phyloP scores from a whole-genome alignment of 768 basidiomycete genomes.

The Boletus edulis region DNA sequence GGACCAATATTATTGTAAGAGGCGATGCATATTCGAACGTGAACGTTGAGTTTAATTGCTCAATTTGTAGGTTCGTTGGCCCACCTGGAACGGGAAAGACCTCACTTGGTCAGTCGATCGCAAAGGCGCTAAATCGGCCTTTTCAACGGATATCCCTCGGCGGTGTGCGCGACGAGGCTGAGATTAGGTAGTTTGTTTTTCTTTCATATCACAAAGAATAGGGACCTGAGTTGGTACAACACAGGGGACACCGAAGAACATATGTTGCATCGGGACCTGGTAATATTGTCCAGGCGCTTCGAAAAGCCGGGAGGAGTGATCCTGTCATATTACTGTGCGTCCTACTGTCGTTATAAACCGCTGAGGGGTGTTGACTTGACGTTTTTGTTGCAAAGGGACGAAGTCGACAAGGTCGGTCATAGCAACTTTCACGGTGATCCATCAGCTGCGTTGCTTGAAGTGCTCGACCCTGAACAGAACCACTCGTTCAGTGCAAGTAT shows the following conservation, averaged over 20 bases:
- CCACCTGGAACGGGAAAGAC: conserved; percentile 94
- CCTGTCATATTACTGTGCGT: conserved; percentile 70
- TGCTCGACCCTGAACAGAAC: conserved; percentile 93
- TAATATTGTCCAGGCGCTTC: conserved; percentile 79
- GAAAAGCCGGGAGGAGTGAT: conserved; percentile 79
- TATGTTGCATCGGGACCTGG: conserved; percentile 91
- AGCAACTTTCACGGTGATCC: conserved; percentile 93
- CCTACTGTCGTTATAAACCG: not conserved
- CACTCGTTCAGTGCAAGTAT: conserved; percentile 67
- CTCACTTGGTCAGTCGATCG: conserved; percentile 85
- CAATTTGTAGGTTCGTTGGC: conserved; percentile 66
- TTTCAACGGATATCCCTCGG: conserved; percentile 93
- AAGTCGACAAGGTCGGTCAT: conserved; percentile 88
- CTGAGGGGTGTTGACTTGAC: not conserved
- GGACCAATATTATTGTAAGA: conserved; percentile 70
- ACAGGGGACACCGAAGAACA: conserved; percentile 67
- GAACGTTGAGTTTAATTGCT: not conserved
- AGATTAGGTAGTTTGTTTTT: conserved; percentile 45
- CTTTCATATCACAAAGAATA: conserved; percentile 5
- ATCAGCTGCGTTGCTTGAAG: conserved; percentile 85
- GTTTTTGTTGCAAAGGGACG: conserved; percentile 47
- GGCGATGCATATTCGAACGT: not conserved
- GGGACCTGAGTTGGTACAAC: conserved; percentile 1
- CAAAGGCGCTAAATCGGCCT: conserved; percentile 75
- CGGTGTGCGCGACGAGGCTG: conserved; percentile 91